Conservation (phyloP, 768 basidiomycete genomes). For the Austroboletus festivus region DNA sequence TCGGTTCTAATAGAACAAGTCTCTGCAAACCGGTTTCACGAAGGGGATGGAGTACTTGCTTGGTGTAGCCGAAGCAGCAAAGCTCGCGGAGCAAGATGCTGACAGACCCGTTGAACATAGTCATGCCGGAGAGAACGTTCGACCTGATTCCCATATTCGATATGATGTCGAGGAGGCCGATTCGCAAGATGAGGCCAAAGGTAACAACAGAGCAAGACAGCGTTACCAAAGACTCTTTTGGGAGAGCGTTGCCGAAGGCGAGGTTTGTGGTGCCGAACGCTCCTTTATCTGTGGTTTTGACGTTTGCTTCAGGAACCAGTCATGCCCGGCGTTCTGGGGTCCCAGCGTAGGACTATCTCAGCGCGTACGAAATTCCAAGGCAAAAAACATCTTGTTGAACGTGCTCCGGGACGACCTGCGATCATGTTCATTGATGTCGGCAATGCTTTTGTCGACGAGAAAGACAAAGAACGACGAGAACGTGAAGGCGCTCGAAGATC, state of each 20-base stretch:
- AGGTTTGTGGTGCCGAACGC: slow-evolving; percentile 40
- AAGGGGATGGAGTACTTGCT: slow-evolving; percentile 79
- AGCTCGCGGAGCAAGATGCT: slow-evolving; percentile 8
- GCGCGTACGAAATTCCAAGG: slow-evolving; percentile 37
- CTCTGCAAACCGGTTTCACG: slow-evolving; percentile 76
- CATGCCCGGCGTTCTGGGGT: slow-evolving; percentile 53
- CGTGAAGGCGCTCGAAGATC: slow-evolving; percentile 49
- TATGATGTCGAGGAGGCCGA: slow-evolving; percentile 62
- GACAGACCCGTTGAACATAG: slow-evolving; percentile 8
- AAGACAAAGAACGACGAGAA: slow-evolving; percentile 49
- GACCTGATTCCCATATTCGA: slow-evolving; percentile 20
- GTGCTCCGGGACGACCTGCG: slow-evolving; percentile 46
- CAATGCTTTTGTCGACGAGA: slow-evolving; percentile 59
- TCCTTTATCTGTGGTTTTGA: neutral
- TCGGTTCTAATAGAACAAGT: slow-evolving; percentile 44
- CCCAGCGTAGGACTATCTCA: slow-evolving; percentile 41
- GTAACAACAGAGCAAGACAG: slow-evolving; percentile 53
- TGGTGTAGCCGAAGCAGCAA: slow-evolving; percentile 42
- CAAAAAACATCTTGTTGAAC: slow-evolving; percentile 36
- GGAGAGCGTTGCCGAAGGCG: slow-evolving; percentile 72
- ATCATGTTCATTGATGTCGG: slow-evolving; percentile 76
- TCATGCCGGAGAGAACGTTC: neutral
- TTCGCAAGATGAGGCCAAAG: slow-evolving; percentile 52
- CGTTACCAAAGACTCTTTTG: slow-evolving; percentile 74
- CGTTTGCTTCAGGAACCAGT: slow-evolving; percentile 51